Conservation (phyloP, 345 rosid species). For the Rhodamnia rubescens region DNA sequence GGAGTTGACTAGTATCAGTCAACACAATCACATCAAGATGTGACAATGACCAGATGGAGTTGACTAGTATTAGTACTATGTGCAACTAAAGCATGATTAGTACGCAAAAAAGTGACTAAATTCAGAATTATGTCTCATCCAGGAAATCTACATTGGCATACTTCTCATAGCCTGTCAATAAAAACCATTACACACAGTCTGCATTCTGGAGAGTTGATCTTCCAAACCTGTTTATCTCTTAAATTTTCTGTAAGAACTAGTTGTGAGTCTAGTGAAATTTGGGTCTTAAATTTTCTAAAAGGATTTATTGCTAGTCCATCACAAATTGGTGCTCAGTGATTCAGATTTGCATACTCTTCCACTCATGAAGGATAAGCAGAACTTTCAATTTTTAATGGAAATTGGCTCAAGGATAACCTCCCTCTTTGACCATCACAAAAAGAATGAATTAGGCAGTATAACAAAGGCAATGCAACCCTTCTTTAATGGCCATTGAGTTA, state of each 20-base stretch:
- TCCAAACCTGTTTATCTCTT: neutral
- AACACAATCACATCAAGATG: neutral
- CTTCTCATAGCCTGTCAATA: neutral
- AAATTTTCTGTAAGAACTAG: neutral
- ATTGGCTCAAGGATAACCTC: neutral
- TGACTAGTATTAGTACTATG: neutral
- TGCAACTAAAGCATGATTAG: neutral
- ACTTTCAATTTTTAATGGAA: neutral
- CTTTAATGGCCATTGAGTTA: neutral
- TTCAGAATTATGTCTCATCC: neutral
- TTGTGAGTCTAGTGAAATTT: neutral
- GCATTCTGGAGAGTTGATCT: neutral
- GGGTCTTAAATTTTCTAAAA: neutral
- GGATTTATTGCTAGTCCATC: neutral
- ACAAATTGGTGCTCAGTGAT: neutral
- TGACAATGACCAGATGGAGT: neutral
- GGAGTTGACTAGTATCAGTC: neutral
- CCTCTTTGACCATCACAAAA: neutral
- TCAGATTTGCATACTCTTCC: neutral
- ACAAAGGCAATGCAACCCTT: neutral
- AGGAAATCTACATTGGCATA: neutral
- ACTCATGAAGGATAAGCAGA: neutral
- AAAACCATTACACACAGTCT: neutral
- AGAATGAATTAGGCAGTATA: neutral
- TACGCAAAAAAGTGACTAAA: neutral